Conservation (phyloP, 345 rosid genomes). For the Trapa incisa region DNA sequence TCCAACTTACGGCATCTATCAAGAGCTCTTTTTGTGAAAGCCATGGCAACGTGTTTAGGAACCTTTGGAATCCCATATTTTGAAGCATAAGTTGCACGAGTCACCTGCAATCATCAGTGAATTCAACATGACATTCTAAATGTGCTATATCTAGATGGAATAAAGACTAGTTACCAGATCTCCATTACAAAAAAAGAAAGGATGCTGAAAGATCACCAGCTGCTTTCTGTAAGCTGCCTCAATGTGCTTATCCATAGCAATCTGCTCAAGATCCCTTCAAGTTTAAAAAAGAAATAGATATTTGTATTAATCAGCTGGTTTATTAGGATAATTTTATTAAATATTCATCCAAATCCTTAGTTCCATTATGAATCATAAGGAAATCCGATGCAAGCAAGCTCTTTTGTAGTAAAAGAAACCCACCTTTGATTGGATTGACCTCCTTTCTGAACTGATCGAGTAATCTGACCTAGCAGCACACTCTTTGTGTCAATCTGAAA, state of each 20-base stretch:
- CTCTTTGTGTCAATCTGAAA: constrained; percentile 28
- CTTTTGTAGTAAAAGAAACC: neutral
- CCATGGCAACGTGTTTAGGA: constrained; percentile 36
- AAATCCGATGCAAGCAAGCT: neutral
- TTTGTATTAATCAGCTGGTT: neutral
- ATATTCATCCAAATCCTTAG: neutral
- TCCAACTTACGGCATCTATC: constrained; percentile 41
- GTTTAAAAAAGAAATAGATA: constrained; percentile 1
- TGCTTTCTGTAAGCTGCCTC: constrained; percentile 43
- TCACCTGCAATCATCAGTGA: constrained; percentile 30
- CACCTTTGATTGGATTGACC: constrained; percentile 27
- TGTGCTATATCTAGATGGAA: neutral
- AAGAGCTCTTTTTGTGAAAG: constrained; percentile 40
- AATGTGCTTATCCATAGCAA: constrained; percentile 46
- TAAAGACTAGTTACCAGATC: neutral
- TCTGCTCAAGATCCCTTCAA: constrained; percentile 34
- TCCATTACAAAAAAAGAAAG: constrained; percentile 2
- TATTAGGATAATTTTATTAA: neutral
- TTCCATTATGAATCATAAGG: neutral
- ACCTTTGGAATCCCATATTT: constrained; percentile 33
- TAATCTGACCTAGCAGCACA: constrained; percentile 18
- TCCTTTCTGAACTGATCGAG: constrained; percentile 21
- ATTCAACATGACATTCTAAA: neutral
- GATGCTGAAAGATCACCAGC: constrained; percentile 19
- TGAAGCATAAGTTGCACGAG: constrained; percentile 30